Percentiles rank a stretch among this genome's conserved stretches.
Evolutionary conservation across 2,329 filamentous ascomycete species (phyloP).

Genomic region (Verticillium longisporum): DNA sequence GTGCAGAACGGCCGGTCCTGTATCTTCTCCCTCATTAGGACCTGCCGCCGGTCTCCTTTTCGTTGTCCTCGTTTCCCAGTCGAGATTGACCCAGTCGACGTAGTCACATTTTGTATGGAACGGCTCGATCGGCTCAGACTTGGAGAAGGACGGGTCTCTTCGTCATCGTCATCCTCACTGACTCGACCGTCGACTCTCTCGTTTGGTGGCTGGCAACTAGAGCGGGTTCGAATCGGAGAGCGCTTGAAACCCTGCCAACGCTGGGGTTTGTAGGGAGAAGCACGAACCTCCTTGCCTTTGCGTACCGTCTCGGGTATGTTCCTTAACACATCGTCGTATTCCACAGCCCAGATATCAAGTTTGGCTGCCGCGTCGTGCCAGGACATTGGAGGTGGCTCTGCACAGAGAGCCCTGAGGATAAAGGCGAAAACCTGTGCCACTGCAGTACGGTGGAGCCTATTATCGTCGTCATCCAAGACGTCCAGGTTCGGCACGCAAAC

Average conservation of each 20-base stretch:
- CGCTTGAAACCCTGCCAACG: slow-evolving; percentile 20
- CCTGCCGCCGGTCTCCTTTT: too few species aligned
- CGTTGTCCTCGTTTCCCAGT: too few species aligned
- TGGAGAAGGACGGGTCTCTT: slow-evolving; percentile 11
- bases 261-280: slow-evolving; percentile 17
- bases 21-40: too few species aligned
- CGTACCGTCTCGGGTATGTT: slow-evolving; percentile 16
- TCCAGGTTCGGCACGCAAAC: slow-evolving; percentile 25
- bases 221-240: slow-evolving; percentile 22
- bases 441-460: too few species aligned
- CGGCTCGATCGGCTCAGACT: slow-evolving; percentile 5
- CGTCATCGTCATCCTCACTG: slow-evolving; percentile 10
- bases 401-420: slow-evolving; percentile 22
- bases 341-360: slow-evolving; percentile 25
- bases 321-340: slow-evolving; percentile 22
- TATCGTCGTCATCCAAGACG: slow-evolving; percentile 23
- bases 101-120: too few species aligned
- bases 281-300: slow-evolving; percentile 10
- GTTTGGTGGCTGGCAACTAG: slow-evolving; percentile 10
- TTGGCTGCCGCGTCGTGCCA: slow-evolving; percentile 22
- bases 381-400: slow-evolving; percentile 15
- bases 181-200: background rate
- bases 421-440: slow-evolving; percentile 31
- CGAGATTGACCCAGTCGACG: too few species aligned
- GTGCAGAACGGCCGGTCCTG: too few species aligned